Evolutionary conservation across 306 rosid species (phyloP), one percentile per base, ranked within the genome.

Genomic region (Castanea sativa): DNA sequence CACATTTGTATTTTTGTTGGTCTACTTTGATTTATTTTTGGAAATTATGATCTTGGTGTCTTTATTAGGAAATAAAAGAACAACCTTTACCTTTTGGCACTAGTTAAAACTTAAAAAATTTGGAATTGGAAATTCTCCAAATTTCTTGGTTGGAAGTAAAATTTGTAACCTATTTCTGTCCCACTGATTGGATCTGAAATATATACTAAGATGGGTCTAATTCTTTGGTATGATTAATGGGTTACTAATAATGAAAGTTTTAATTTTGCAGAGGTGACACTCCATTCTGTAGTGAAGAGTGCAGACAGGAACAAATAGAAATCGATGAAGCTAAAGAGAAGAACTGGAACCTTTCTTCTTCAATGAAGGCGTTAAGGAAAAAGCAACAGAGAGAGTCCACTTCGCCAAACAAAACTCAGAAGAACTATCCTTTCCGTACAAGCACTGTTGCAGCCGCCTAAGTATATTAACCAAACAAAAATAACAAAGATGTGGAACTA

Each of bases 221-320:
- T 45, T 45, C 52, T 45, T 45, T 45, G 52, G n/a, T 3, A 32
- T 25, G 20, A 45, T 27, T 18, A 32, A 41, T 2, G 45, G 32
- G 4, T 80, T 41, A 76, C 79, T 78, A 79, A 73, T 78, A 79
- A 71, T 73, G 19, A 21, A 2, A 18, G 9, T 33, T 49, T 25
- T 2, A 9, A 16, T 49, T 71, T 59, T 84, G 72, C 96, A 95
- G 99, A 86, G 99, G 98, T 30, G 99, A 95, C 64, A 89, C 91
- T 1, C 99, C 99, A 16, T 95, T 95, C 81, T 95, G 99, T 35
- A 95, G 97, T 58, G 97, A 89, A 79, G 98, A 93, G 76, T 95
- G 99, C 72, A 89, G 99, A 64, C 84, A 75, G n/a, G 96, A 91
- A 61, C 98, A 95, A 73, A 95, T 95, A 23, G 96, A 91, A 29